These are phyloP conservation scores for Panaeolus papilionaceus DNA, from an alignment of 768 basidiomycete species.

Conservation along the genomic window DNA sequence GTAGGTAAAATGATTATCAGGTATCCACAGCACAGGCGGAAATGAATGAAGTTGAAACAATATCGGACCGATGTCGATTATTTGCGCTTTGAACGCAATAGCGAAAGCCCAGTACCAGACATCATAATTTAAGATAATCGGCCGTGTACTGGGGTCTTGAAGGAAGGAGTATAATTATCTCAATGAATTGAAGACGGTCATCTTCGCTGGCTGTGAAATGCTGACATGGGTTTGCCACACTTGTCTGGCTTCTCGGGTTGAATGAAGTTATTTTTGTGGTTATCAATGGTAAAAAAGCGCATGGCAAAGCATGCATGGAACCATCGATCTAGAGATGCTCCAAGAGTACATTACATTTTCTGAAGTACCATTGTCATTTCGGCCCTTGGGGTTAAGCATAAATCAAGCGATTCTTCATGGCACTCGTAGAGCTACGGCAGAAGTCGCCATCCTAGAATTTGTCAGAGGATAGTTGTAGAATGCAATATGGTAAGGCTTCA, in stretches of 20 bases:
- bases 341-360: constrained; percentile 70
- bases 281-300: constrained; percentile 14
- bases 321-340: constrained; percentile 76
- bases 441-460: too few relatives aligned
- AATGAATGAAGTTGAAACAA: constrained; percentile 7
- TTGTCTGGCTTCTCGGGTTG: constrained; percentile 85
- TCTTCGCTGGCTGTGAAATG: constrained; percentile 17
- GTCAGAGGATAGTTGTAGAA: too few relatives aligned
- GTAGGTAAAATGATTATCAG: constrained; percentile 13
- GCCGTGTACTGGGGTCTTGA: constrained; percentile 81
- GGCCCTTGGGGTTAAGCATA: constrained; percentile 77
- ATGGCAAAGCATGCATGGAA: constrained; percentile 25
- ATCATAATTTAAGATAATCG: constrained; percentile 84
- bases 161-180: not conserved
- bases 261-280: constrained; percentile 66
- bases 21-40: not conserved
- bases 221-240: constrained; percentile 76
- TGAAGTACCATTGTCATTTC: constrained; percentile 47
- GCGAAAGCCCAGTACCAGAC: constrained; percentile 87
- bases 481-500: too few relatives aligned
- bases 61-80: not conserved
- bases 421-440: constrained; percentile 79
- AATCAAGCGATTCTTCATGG: constrained; percentile 90
- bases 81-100: constrained; percentile 71
- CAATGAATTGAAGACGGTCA: constrained; percentile 17